Percentiles rank a stretch among this genome's conserved stretches.
Evolutionary conservation across 2,329 filamentous ascomycete species (phyloP).

Genomic region (Exserohilum rostratum): DNA sequence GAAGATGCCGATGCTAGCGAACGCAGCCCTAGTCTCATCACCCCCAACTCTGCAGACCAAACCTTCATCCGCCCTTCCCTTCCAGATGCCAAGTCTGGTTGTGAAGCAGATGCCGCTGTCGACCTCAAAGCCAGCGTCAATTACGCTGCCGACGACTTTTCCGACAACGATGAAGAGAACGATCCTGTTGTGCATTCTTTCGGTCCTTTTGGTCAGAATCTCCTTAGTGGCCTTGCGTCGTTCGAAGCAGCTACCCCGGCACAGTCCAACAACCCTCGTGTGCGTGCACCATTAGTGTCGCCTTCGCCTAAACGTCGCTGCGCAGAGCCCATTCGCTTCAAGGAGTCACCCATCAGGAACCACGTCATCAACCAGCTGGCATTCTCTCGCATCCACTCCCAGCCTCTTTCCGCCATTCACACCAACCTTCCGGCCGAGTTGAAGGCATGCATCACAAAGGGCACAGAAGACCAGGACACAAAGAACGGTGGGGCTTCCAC

Average conservation of each 20-base stretch:
- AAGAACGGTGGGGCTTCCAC: constrained; percentile 27
- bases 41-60: constrained; percentile 32
- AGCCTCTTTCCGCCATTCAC: constrained; percentile 87
- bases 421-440: constrained; percentile 75
- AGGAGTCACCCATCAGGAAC: constrained; percentile 67
- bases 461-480: constrained; percentile 26
- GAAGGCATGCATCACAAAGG: constrained; percentile 44
- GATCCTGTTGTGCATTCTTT: constrained; percentile 93
- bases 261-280: constrained; percentile 38
- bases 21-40: constrained; percentile 26
- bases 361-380: constrained; percentile 95
- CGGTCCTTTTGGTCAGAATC: constrained; percentile 84
- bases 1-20: constrained; percentile 47
- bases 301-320: constrained; percentile 40
- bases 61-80: constrained; percentile 40
- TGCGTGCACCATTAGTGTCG: constrained; percentile 34
- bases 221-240: constrained; percentile 80
- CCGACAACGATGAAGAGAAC: constrained; percentile 85
- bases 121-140: constrained; percentile 35
- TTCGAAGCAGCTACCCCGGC: constrained; percentile 70
- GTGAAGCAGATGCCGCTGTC: constrained; percentile 16
- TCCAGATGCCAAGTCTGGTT: constrained; percentile 30
- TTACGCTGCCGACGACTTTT: constrained; percentile 64
- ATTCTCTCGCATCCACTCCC: constrained; percentile 89
- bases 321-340: constrained; percentile 35